phyloP scores from a whole-genome alignment of 768 basidiomycete genomes.

The Neoboletus brunneissimus region DNA sequence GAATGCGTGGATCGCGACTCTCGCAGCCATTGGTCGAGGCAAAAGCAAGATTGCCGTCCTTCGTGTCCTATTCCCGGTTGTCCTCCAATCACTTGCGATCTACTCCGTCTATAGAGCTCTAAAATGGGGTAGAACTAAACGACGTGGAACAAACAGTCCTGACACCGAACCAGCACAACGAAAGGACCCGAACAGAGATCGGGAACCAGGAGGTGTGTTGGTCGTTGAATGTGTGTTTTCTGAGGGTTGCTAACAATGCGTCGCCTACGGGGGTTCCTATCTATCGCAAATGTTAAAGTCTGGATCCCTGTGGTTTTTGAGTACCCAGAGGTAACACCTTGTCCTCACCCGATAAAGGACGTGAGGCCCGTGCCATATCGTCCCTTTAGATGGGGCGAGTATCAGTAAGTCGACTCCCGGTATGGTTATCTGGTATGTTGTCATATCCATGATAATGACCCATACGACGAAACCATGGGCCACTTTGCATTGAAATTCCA shows the following conservation, averaged over 20 bases:
- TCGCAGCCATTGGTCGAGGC: neutral
- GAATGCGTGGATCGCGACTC: constrained; percentile 9
- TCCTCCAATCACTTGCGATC: constrained; percentile 15
- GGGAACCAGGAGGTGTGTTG: constrained; percentile 28
- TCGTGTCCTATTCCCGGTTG: constrained; percentile 8
- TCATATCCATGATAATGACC: neutral
- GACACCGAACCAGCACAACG: neutral
- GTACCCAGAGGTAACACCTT: constrained; percentile 52
- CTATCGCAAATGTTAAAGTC: constrained; percentile 32
- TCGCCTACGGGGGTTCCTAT: neutral
- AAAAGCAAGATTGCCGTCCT: constrained; percentile 1
- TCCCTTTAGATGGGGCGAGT: constrained; percentile 65
- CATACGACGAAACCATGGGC: neutral
- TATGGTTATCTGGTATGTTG: neutral
- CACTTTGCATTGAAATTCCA: neutral
- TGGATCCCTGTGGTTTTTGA: constrained; percentile 53
- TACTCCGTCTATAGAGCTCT: constrained; percentile 16
- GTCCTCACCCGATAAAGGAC: constrained; percentile 37
- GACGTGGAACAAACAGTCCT: neutral
- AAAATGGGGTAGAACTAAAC: constrained; percentile 3
- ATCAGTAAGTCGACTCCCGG: constrained; percentile 50
- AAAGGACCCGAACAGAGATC: constrained; percentile 16
- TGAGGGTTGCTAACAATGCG: neutral
- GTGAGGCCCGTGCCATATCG: constrained; percentile 63
- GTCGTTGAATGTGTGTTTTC: neutral